Evolutionary conservation across 345 rosid genomes (phyloP).

Genomic region (Euphorbia peplus): DNA sequence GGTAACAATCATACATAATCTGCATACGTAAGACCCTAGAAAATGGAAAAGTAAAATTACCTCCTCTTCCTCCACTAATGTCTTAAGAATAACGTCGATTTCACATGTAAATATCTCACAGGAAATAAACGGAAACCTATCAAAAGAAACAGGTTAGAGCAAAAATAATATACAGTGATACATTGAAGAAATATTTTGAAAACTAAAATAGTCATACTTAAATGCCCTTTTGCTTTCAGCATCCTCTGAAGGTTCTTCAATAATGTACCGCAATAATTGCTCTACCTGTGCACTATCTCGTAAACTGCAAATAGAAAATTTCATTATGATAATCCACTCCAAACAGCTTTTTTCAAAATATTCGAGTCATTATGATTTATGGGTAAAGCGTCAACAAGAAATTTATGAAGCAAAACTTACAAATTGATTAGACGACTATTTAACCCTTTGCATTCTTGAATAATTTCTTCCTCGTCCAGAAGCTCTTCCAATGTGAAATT

Average conservation of each 20-base stretch:
- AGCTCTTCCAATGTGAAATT: constrained; percentile 94
- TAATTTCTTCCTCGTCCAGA: constrained; percentile 97
- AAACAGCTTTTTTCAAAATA: constrained; percentile 2
- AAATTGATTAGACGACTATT: constrained; percentile 94
- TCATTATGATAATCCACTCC: constrained; percentile 18
- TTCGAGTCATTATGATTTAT: background rate
- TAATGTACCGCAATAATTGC: constrained; percentile 71
- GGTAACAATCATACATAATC: background rate
- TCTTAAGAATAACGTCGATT: constrained; percentile 91
- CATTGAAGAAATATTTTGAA: constrained; percentile 3
- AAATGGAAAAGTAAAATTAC: constrained; percentile 29
- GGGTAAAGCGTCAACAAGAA: background rate
- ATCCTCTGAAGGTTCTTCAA: constrained; percentile 80
- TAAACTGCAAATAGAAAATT: constrained; percentile 47
- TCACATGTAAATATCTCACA: constrained; percentile 98
- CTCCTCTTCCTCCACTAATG: constrained; percentile 95
- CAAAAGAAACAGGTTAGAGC: constrained; percentile 18
- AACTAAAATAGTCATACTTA: constrained; percentile 52
- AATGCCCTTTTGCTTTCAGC: constrained; percentile 81
- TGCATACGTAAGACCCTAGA: constrained; percentile 1
- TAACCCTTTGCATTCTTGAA: constrained; percentile 99
- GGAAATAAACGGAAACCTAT: constrained; percentile 91
- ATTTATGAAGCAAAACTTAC: constrained; percentile 38
- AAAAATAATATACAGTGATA: background rate
- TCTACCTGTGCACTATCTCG: constrained; percentile 93